Evolutionary conservation across 192 early-diverging fungal species (phyloP), one percentile per base, ranked within the genome.

Genomic region (Spinellus fusiger): DNA sequence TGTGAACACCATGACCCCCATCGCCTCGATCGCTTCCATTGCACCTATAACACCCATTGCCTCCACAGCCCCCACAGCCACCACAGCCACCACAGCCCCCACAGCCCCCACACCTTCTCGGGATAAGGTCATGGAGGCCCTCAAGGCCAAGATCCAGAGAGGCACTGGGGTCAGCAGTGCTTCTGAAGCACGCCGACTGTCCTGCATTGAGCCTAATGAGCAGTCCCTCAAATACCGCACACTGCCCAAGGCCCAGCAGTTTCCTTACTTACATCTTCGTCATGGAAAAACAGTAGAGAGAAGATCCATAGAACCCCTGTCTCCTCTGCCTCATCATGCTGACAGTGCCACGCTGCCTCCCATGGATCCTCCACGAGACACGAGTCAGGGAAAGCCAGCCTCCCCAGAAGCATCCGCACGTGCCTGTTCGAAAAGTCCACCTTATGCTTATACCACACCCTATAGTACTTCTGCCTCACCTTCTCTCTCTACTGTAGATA

Each of bases 111-210:
- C 5, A 25, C 37, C 49, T 31, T 66, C 57, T 18, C 64, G 59
- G n/a, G 53, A 66, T 34, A 51, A 59, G 44, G 64, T 66, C 1
- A 66, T 66, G 64, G 64, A 66, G 25, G 64, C 64, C 10, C 49
- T 66, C 7, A 66, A 66, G 26, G 64, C 64, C 12, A 66, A 66
- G 22, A 66, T 66, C n/a, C 64, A 66, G 35, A 54, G 58, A 33
- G 56, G 64, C 27, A 33, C 34, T 27, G 32, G 38, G 12, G n/a
- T 40, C 22, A 59, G 47, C 56, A 34, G 56, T 9, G 38, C 37
- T 25, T 44, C 40, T 18, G 18, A 44, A 44, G 10, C 40, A 44
- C 40, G 40, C 2, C 13, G 40, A 12, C 10, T 44, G 10, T 44
- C 40, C 18, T 44, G 40, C 40, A 44, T 44, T 44, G 40, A 44